Conservation (phyloP, 2,329 filamentous ascomycete genomes). For the Fusarium sp. region DNA sequence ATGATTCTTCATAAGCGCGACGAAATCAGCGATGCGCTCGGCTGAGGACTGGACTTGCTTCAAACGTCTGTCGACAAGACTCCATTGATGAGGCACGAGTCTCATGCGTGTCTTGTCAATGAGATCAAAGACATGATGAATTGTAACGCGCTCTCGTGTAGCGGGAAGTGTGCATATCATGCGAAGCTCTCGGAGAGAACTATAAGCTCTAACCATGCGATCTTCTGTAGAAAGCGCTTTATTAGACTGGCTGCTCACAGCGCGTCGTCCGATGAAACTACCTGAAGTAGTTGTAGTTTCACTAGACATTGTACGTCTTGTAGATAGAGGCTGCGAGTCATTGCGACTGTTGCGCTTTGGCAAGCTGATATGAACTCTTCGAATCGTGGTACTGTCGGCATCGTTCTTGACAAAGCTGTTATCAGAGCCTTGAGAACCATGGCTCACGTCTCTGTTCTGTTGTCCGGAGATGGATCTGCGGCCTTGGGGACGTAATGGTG, state of each 20-base stretch:
- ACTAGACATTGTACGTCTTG: not conserved
- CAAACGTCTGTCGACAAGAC: not conserved
- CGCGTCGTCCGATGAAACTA: not conserved
- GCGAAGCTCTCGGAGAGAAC: not conserved
- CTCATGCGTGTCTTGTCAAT: not conserved
- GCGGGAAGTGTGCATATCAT: not conserved
- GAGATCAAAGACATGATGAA: not conserved
- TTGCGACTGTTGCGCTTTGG: conserved; percentile 5
- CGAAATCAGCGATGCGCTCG: not conserved
- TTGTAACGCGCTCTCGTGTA: not conserved
- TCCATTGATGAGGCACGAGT: conserved; percentile 1
- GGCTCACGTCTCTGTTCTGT: not conserved
- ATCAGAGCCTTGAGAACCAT: not conserved
- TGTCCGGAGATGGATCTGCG: not conserved
- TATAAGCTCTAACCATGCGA: not conserved
- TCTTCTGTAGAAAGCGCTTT: not conserved
- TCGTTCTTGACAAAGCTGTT: not conserved
- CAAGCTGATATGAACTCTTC: conserved; percentile 8
- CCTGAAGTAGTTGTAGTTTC: not conserved
- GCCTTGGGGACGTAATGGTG: not conserved
- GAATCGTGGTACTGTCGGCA: not conserved
- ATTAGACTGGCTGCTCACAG: not conserved
- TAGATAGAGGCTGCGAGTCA: not conserved
- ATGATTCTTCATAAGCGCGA: conserved; percentile 4
- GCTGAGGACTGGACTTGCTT: conserved; percentile 3